Percentiles rank a stretch among this genome's conserved stretches.
phyloP scores from a whole-genome alignment of 2,329 filamentous ascomycete species.

The Penicillium sp. region DNA sequence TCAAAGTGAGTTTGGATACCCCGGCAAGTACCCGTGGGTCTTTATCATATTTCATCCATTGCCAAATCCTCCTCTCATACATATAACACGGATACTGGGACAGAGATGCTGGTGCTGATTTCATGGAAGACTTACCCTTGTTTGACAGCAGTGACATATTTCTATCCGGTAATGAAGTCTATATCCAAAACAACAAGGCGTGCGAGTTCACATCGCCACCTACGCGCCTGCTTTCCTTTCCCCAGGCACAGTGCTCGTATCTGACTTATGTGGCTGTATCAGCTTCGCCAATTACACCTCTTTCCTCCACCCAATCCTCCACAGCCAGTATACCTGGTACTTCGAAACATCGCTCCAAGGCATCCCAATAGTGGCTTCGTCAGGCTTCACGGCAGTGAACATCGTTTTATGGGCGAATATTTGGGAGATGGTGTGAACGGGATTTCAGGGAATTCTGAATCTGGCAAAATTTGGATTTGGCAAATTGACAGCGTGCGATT shows the following conservation, averaged over 20 bases:
- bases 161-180: conserved; percentile 48
- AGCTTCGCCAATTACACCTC: conserved; percentile 31
- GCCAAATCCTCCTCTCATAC: background rate
- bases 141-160: conserved; percentile 53
- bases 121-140: conserved; percentile 44
- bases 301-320: conserved; percentile 20
- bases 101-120: conserved; percentile 43
- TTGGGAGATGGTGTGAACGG: conserved; percentile 48
- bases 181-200: conserved; percentile 28
- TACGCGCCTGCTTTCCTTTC: conserved; percentile 42
- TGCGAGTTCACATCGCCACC: conserved; percentile 14
- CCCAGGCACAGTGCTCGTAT: conserved; percentile 12
- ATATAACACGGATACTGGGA: conserved; percentile 45
- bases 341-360: conserved; percentile 44
- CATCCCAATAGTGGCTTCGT: conserved; percentile 25
- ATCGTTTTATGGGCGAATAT: conserved; percentile 50
- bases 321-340: conserved; percentile 23
- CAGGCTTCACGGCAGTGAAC: conserved; percentile 49
- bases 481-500: conserved; percentile 39
- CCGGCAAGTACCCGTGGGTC: conserved; percentile 28
- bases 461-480: conserved; percentile 50
- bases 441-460: conserved; percentile 48
- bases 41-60: too few species aligned
- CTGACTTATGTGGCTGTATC: conserved; percentile 12
- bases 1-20: conserved; percentile 41